A percentile compares a stretch with the other conserved stretches of the same genome.
phyloP scores from a whole-genome alignment of 176 grass and related monocot genomes.

The Bothriochloa decipiens region DNA sequence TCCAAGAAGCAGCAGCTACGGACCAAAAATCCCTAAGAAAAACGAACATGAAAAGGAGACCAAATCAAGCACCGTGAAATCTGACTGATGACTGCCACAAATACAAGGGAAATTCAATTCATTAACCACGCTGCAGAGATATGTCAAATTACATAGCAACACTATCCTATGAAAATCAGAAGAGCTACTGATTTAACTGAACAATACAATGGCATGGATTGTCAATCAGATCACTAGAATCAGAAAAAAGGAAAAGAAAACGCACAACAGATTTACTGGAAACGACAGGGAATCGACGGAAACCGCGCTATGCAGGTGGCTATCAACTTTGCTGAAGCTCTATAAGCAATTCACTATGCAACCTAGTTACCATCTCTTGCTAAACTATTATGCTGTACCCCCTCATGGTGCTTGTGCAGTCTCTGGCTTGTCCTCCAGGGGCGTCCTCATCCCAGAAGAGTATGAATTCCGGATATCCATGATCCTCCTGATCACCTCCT shows the following conservation, averaged over 20 bases:
- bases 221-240: constrained; percentile 14
- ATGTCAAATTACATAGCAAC: constrained; percentile 44
- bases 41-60: not conserved
- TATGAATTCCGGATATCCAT: constrained; percentile 57
- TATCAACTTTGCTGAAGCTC: constrained; percentile 58
- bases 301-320: constrained; percentile 35
- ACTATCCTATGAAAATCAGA: constrained; percentile 15
- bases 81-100: not conserved
- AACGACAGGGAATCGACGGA: constrained; percentile 16
- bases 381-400: constrained; percentile 26
- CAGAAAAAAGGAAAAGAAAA: not conserved
- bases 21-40: too few species aligned
- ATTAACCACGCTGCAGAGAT: constrained; percentile 37
- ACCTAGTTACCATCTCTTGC: constrained; percentile 47
- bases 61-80: not conserved
- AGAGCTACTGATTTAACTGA: constrained; percentile 34
- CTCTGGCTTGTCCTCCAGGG: constrained; percentile 59
- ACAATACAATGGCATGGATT: constrained; percentile 20
- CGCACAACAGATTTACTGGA: constrained; percentile 35
- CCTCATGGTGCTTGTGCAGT: constrained; percentile 42
- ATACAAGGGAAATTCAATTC: not conserved
- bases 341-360: constrained; percentile 57
- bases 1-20: not conserved
- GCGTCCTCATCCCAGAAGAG: constrained; percentile 54
- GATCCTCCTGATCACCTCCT: constrained; percentile 83